A percentile compares a stretch with the other conserved stretches of the same genome.
phyloP scores from a whole-genome alignment of 2,329 filamentous ascomycete genomes.

The Cucurbitaria berberidis region DNA sequence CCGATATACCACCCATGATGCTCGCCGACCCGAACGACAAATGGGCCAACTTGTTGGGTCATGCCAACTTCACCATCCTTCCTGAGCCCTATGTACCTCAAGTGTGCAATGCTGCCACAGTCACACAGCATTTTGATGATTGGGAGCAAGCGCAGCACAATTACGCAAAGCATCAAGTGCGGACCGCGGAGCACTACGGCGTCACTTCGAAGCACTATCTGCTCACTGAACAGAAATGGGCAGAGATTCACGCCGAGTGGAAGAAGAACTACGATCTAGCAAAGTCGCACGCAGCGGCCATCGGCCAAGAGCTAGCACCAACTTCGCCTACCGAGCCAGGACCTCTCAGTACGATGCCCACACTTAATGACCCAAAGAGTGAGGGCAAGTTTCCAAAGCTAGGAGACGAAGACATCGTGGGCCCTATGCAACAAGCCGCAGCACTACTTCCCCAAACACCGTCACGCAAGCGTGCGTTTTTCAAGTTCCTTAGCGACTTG shows the following conservation, averaged over 20 bases:
- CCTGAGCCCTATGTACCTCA: constrained; percentile 80
- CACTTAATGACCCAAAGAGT: constrained; percentile 68
- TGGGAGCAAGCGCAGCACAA: constrained; percentile 86
- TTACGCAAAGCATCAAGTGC: constrained; percentile 86
- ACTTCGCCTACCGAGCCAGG: constrained; percentile 56
- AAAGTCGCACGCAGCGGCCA: constrained; percentile 52
- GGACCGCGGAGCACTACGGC: constrained; percentile 89
- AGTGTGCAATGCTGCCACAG: constrained; percentile 63
- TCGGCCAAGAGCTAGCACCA: constrained; percentile 41
- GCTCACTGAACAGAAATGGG: constrained; percentile 89
- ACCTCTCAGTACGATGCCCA: constrained; percentile 69
- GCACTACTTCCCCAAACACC: constrained; percentile 47
- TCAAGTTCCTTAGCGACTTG: constrained; percentile 48
- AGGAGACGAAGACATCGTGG: constrained; percentile 91
- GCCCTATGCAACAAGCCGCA: constrained; percentile 69
- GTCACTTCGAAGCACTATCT: constrained; percentile 86
- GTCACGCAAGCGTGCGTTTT: constrained; percentile 46
- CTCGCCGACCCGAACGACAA: constrained; percentile 75
- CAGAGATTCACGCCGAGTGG: constrained; percentile 78
- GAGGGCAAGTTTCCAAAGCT: constrained; percentile 86
- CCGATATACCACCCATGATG: constrained; percentile 68
- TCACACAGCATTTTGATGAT: constrained; percentile 72
- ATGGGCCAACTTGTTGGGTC: constrained; percentile 85
- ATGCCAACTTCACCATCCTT: constrained; percentile 89
- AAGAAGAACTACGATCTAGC: constrained; percentile 71